Base-by-base conservation (phyloP, 2,329 filamentous ascomycete genomes). In the Alternaria solani region DNA sequence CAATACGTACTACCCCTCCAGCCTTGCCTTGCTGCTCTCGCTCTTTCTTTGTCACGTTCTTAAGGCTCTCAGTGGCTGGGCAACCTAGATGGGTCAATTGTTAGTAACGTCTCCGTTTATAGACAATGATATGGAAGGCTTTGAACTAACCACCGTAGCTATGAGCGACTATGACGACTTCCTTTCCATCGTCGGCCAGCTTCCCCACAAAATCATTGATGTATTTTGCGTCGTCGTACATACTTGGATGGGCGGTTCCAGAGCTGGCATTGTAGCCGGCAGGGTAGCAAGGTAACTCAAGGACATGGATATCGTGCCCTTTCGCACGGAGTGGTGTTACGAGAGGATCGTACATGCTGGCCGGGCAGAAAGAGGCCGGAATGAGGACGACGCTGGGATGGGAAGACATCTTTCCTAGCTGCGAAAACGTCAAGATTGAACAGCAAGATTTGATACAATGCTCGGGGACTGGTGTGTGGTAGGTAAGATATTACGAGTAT, bases 141-240 rank as follows among this genome's bases (percentile, higher is more conserved):
- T n/a, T 18, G 32, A 5, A 53, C 59, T 51, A 38, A 65, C 76
- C 79, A 20, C 77, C 72, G 61, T 80, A 80, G 7, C 77, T 80
- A 59, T 81, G 79, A 49, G 70, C 72, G 6, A 79, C 57, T 11
- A 81, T 39, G 4, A 80, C 63, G 18, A 81, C 64, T 20, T 80
- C 73, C 54, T 77, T 75, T 16, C 72, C 78, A 46, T 75, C 63
- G 5, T 75, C 70, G 30, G 67, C 68, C 3, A 78, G 53, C 18
- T 65, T 64, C 14, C 51, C 46, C 12, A 68, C 64, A 12, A 57
- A 68, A 7, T 56, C 51, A 23, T 64, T 69, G 25, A 80, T 74
- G 42, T 67, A 63, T 14, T 65, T 64, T 0, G 74, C 76, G 59
- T 80, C 78, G 48, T 73, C 71, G 26, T 69, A 67, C 65, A 72